These are phyloP conservation scores for Debaryomyces subglobosus DNA, from an alignment of 1,139 yeast genomes.

Conservation along the genomic window DNA sequence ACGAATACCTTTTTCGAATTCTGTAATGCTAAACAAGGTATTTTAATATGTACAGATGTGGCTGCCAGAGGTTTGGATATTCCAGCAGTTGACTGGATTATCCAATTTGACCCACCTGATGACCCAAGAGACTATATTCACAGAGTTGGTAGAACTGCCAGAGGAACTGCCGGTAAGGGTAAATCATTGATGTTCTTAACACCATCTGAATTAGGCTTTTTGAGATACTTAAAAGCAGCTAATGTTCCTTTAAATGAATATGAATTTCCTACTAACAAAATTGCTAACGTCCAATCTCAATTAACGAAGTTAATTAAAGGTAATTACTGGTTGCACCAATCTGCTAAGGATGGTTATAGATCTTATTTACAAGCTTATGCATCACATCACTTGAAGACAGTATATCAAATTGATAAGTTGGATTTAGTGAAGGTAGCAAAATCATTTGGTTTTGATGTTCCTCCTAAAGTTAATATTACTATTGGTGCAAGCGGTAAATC, in stretches of 20 bases:
- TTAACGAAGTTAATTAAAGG: slow-evolving; percentile 87
- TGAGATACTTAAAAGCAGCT: slow-evolving; percentile 92
- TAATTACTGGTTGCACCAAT: slow-evolving; percentile 91
- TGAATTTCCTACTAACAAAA: slow-evolving; percentile 91
- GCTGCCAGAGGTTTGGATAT: slow-evolving; percentile 98
- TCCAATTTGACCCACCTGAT: slow-evolving; percentile 98
- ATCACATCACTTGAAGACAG: slow-evolving; percentile 92
- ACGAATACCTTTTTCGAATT: slow-evolving; percentile 97
- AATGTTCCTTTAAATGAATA: slow-evolving; percentile 96
- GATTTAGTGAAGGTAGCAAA: slow-evolving; percentile 94
- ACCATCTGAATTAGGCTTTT: slow-evolving; percentile 91
- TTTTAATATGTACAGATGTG: slow-evolving; percentile 91
- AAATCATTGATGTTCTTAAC: slow-evolving; percentile 92
- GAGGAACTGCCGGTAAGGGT: slow-evolving; percentile 92
- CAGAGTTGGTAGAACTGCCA: slow-evolving; percentile 97
- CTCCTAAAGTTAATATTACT: slow-evolving; percentile 95
- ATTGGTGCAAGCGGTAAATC: slow-evolving; percentile 90
- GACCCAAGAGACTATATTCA: slow-evolving; percentile 98
- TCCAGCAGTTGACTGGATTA: slow-evolving; percentile 97
- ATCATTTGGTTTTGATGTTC: slow-evolving; percentile 91
- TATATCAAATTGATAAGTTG: slow-evolving; percentile 91
- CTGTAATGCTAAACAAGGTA: slow-evolving; percentile 95
- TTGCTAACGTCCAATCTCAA: slow-evolving; percentile 94
- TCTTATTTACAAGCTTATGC: slow-evolving; percentile 97
- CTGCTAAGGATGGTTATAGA: slow-evolving; percentile 97